phyloP scores from a whole-genome alignment of 31 red algal genomes.

The Endocladia muricata region DNA sequence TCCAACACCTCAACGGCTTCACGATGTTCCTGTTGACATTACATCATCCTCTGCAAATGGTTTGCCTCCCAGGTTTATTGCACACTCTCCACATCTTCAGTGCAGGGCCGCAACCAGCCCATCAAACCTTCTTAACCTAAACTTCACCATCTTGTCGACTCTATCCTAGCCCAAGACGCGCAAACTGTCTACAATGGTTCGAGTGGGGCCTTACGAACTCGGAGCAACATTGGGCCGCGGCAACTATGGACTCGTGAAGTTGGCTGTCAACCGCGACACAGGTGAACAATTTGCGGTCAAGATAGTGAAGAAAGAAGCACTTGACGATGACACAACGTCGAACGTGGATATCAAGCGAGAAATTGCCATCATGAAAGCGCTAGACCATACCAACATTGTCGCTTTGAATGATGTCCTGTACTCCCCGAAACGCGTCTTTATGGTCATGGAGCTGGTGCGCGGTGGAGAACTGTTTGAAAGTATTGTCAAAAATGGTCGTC shows the following conservation, averaged over 20 bases:
- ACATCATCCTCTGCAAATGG: too few relatives aligned
- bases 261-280: constrained; percentile 87
- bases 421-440: constrained; percentile 76
- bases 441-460: constrained; percentile 98
- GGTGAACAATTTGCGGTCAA: constrained; percentile 90
- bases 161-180: not conserved
- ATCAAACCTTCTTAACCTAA: too few relatives aligned
- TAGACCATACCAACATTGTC: constrained; percentile 92
- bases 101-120: too few relatives aligned
- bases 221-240: constrained; percentile 78
- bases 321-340: constrained; percentile 54
- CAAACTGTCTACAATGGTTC: constrained; percentile 69
- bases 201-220: constrained; percentile 82
- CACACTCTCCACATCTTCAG: too few relatives aligned
- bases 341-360: constrained; percentile 94
- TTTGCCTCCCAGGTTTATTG: too few relatives aligned
- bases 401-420: constrained; percentile 87
- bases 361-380: constrained; percentile 95
- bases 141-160: not conserved
- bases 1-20: too few relatives aligned
- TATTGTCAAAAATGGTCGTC: constrained; percentile 79
- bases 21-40: too few relatives aligned
- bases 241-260: constrained; percentile 91
- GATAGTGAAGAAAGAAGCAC: constrained; percentile 91
- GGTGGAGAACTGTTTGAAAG: constrained; percentile 93